phyloP scores from a whole-genome alignment of 306 rosid species.

The Acacia crassicarpa region DNA sequence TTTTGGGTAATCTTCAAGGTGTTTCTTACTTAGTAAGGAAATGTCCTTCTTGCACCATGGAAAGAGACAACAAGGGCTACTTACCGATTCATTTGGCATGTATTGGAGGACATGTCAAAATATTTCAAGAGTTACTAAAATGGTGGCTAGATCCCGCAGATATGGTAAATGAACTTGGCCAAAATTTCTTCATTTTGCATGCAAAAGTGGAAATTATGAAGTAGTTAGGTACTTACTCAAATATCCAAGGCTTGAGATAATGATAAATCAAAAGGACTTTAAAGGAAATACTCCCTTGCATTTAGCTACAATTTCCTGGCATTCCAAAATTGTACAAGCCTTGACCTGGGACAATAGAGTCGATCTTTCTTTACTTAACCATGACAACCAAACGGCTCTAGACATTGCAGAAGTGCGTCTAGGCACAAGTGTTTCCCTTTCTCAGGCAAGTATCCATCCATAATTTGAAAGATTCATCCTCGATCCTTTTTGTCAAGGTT shows the following conservation, averaged over 20 bases:
- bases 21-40: not conserved
- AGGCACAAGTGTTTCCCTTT: not conserved
- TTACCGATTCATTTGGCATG: not conserved
- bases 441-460: not conserved
- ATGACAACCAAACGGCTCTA: not conserved
- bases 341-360: not conserved
- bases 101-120: not conserved
- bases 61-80: not conserved
- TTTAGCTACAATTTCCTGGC: slow-evolving; percentile 13
- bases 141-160: slow-evolving; percentile 7
- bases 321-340: slow-evolving; percentile 5
- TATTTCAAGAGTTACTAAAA: not conserved
- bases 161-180: not conserved
- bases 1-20: slow-evolving; percentile 29
- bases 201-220: not conserved
- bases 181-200: slow-evolving; percentile 26
- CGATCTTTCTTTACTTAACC: not conserved
- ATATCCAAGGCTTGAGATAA: not conserved
- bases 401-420: not conserved
- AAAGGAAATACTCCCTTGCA: slow-evolving; percentile 34
- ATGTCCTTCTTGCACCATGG: not conserved
- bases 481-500: too few species aligned
- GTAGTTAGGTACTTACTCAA: not conserved
- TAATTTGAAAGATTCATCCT: not conserved
- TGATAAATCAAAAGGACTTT: slow-evolving; percentile 28